Conservation (phyloP, 1,139 yeast genomes). For the Blastobotrys apis region DNA sequence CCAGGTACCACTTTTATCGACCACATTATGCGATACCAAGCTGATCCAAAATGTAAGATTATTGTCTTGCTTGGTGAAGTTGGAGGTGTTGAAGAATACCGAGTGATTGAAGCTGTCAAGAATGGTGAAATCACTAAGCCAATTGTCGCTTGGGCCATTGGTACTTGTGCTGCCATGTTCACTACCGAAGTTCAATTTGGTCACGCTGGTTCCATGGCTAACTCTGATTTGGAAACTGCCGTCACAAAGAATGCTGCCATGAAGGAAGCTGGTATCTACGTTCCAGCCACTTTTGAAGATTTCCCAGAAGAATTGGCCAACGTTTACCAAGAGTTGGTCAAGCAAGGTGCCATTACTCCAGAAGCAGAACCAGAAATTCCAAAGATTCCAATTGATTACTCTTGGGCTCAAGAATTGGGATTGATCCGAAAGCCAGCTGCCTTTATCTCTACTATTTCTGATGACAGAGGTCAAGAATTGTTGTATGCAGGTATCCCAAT, state of each 20-base stretch:
- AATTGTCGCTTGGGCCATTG: slow-evolving; percentile 48
- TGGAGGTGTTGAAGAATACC: slow-evolving; percentile 48
- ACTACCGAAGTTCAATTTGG: slow-evolving; percentile 48
- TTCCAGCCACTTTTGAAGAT: slow-evolving; percentile 46
- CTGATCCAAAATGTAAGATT: slow-evolving; percentile 45
- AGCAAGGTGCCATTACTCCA: slow-evolving; percentile 39
- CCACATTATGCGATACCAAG: slow-evolving; percentile 44
- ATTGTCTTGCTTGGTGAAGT: slow-evolving; percentile 45
- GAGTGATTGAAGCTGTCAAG: slow-evolving; percentile 46
- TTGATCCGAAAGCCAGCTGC: slow-evolving; percentile 47
- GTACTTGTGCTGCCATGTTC: slow-evolving; percentile 47
- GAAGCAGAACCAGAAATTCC: slow-evolving; percentile 44
- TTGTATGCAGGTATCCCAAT: slow-evolving; percentile 46
- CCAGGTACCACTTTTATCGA: slow-evolving; percentile 49
- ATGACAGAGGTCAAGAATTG: slow-evolving; percentile 46
- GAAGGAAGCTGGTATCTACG: slow-evolving; percentile 44
- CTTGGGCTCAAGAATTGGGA: slow-evolving; percentile 48
- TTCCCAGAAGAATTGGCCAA: slow-evolving; percentile 39
- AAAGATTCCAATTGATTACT: slow-evolving; percentile 46
- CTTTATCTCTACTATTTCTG: slow-evolving; percentile 46
- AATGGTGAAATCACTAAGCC: slow-evolving; percentile 43
- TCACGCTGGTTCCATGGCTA: slow-evolving; percentile 47
- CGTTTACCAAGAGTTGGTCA: slow-evolving; percentile 39
- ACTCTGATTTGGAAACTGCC: slow-evolving; percentile 45
- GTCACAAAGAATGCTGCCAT: slow-evolving; percentile 43